Percentiles rank a stretch among this genome's conserved stretches.
Evolutionary conservation across 148 eudicot species (phyloP).

Genomic region (Pharnaceum exiguum): DNA sequence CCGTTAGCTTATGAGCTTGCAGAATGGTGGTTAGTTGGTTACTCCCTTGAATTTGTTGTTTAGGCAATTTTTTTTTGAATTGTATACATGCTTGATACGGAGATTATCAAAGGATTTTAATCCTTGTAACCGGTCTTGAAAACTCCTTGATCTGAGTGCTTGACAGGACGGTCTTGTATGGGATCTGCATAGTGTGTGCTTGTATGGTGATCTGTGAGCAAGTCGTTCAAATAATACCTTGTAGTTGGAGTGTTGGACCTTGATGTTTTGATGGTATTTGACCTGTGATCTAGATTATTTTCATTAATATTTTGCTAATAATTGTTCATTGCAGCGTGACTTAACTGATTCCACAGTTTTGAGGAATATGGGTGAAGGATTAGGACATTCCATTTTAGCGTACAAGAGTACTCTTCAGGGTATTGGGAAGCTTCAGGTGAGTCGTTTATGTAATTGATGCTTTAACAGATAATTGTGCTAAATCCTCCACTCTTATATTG

Average conservation of each 20-base stretch:
- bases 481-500: too few species aligned
- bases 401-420: conserved; percentile 80
- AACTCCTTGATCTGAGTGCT: too few species aligned
- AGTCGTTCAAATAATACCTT: neutral
- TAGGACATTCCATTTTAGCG: conserved; percentile 83
- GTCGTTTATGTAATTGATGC: neutral
- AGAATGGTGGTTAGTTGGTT: too few species aligned
- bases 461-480: neutral
- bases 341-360: conserved; percentile 95
- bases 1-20: too few species aligned
- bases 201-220: neutral
- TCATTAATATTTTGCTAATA: neutral
- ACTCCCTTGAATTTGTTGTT: too few species aligned
- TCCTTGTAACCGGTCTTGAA: too few species aligned
- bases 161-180: too few species aligned
- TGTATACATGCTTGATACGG: too few species aligned
- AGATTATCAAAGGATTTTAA: too few species aligned
- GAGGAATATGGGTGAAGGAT: conserved; percentile 84
- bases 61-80: too few species aligned
- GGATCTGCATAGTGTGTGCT: too few species aligned
- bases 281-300: neutral
- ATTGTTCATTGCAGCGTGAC: conserved; percentile 61
- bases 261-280: neutral
- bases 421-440: conserved; percentile 82
- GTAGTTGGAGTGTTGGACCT: neutral